Conservation (phyloP, 2,329 filamentous ascomycete species). For the Leptodontidium sp. region DNA sequence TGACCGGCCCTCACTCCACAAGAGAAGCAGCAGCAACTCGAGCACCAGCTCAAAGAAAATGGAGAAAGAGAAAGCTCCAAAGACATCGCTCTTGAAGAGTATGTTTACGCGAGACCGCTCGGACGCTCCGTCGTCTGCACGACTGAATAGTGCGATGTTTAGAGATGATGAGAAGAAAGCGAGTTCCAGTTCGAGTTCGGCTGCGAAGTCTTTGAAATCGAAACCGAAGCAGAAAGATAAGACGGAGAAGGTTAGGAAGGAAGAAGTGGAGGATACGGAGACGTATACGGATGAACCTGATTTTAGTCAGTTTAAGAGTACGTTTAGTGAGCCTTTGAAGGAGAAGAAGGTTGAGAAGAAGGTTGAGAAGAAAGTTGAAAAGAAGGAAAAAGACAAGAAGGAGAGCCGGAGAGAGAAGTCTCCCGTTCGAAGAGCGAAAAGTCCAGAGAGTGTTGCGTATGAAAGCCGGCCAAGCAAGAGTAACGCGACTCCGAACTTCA, state of each 20-base stretch:
- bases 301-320: constrained; percentile 3
- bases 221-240: neutral
- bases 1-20: neutral
- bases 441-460: neutral
- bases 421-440: neutral
- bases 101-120: constrained; percentile 5
- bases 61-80: neutral
- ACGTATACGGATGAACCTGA: constrained; percentile 6
- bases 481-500: neutral
- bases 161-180: neutral
- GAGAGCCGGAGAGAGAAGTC: neutral
- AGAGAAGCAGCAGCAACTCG: neutral
- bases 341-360: constrained; percentile 3
- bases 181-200: neutral
- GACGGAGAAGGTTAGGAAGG: neutral
- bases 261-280: neutral
- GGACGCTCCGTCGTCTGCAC: neutral
- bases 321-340: constrained; percentile 6
- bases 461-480: neutral
- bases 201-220: neutral
- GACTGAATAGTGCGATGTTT: neutral
- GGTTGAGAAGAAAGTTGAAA: neutral
- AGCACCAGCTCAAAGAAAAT: neutral
- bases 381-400: neutral
- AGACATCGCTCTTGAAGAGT: neutral